phyloP scores from a whole-genome alignment of 2,329 filamentous ascomycete species.

The Bimuria novae-zelandiae region DNA sequence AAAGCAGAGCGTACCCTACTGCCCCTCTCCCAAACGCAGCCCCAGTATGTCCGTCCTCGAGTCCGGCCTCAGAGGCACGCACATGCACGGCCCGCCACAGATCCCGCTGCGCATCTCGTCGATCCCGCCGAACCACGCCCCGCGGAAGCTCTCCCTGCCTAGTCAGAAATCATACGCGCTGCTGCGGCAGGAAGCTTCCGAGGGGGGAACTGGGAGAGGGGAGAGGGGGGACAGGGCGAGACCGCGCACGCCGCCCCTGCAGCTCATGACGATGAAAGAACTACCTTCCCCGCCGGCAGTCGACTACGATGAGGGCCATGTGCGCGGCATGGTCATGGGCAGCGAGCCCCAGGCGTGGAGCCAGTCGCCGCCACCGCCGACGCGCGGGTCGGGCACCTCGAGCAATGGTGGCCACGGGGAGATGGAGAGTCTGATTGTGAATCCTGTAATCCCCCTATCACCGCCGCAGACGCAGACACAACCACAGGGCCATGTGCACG shows the following conservation, averaged over 20 bases:
- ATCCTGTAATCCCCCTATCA: constrained; percentile 6
- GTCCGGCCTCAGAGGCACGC: neutral
- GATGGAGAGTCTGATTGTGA: constrained; percentile 8
- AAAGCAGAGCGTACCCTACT: constrained; percentile 16
- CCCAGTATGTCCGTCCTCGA: constrained; percentile 23
- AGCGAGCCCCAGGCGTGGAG: constrained; percentile 14
- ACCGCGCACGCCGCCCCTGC: constrained; percentile 18
- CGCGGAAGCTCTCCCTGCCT: constrained; percentile 39
- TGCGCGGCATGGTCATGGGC: constrained; percentile 16
- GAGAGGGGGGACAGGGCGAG: neutral
- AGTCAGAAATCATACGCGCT: constrained; percentile 22
- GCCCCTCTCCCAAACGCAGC: constrained; percentile 21
- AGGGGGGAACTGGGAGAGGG: neutral
- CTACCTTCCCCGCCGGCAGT: constrained; percentile 24
- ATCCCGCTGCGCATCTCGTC: constrained; percentile 43
- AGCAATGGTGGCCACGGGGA: neutral
- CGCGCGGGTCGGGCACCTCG: neutral
- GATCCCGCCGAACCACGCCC: constrained; percentile 37
- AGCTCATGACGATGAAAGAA: constrained; percentile 39
- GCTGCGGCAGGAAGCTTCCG: constrained; percentile 7
- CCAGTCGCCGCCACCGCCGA: constrained; percentile 6
- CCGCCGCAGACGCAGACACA: neutral
- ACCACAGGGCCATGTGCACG: too few relatives aligned
- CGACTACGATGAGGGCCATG: constrained; percentile 10
- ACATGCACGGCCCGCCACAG: constrained; percentile 20